A percentile compares a stretch with the other conserved stretches of the same genome.
These are phyloP conservation scores for Lepidium aucheri DNA, from an alignment of 345 rosid genomes.

Conservation along the genomic window DNA sequence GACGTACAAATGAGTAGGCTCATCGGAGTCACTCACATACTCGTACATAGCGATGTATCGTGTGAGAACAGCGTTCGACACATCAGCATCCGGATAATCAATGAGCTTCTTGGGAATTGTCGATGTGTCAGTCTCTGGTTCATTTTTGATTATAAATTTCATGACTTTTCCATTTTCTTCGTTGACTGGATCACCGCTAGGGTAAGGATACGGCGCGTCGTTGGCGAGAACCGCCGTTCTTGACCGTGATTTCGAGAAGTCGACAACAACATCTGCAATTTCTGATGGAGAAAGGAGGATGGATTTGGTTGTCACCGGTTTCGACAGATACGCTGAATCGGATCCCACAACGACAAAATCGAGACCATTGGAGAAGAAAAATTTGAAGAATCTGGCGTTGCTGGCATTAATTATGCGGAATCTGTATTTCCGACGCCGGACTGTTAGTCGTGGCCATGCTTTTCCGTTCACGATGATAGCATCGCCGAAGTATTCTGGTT, in stretches of 20 bases:
- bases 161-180: conserved; percentile 52
- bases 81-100: conserved; percentile 37
- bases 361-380: conserved; percentile 68
- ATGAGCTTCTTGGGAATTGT: conserved; percentile 41
- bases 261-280: conserved; percentile 65
- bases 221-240: conserved; percentile 49
- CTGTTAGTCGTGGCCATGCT: conserved; percentile 70
- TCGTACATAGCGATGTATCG: conserved; percentile 79
- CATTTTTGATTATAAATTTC: conserved; percentile 52
- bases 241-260: conserved; percentile 56
- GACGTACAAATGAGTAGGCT: conserved; percentile 75
- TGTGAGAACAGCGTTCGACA: conserved; percentile 33
- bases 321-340: conserved; percentile 53
- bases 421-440: conserved; percentile 76
- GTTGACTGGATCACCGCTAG: conserved; percentile 61
- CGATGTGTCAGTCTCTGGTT: conserved; percentile 37
- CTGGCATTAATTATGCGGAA: conserved; percentile 88
- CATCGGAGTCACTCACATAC: conserved; percentile 46
- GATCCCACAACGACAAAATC: conserved; percentile 49
- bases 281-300: conserved; percentile 78
- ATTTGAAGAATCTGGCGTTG: conserved; percentile 71
- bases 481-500: conserved; percentile 89
- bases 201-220: conserved; percentile 67
- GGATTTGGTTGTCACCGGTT: conserved; percentile 36
- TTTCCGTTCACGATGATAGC: conserved; percentile 80